Evolutionary conservation across 2,329 filamentous ascomycete genomes (phyloP), one percentile per base, ranked within the genome.

Genomic region (Lecanicillium sp.): DNA sequence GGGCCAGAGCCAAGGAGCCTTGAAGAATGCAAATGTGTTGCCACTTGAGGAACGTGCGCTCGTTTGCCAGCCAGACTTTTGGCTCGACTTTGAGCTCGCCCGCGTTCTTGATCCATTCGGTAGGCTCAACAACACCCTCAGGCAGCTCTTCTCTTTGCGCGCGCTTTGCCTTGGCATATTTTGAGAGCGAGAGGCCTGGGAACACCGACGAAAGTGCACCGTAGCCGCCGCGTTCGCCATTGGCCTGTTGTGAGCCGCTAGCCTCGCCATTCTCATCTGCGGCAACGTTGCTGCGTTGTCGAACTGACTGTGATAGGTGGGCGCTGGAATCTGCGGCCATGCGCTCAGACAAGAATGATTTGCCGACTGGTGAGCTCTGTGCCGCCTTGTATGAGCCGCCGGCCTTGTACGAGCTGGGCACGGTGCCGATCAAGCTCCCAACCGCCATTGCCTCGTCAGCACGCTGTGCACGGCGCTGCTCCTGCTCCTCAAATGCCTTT

Each of bases 31-130:
- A 83, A 53, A 98, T 88, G 59, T 96, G 89, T 67, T 96, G 86
- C 92, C 92, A 98, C 62, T 95, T 96, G 61, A 98, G 82, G 58
- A 95, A 98, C 0, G 92, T 98, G 45, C 92, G 83, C 65, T 98
- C 90, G 62, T 98, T 98, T 39, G 92, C 92, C 41, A 98, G 80
- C 90, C 92, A 98, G 20, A 98, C 90, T 64, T 98, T 98, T 45
- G 87, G 88, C 65, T 98, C 92, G 41, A 98, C 87, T 56, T 88
- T 84, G 47, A 96, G 75, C 27, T 88, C 85, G 3, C 92, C 90
- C 25, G 83, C 76, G 62, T 98, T 94, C 68, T 98, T 98, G 70
- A 98, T 85, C 80, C 90, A 94, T 48, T 79, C 73, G 8, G 75
- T 78, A 2, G 92, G 92, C 55, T 94, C 80, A 16, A 76, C 76